phyloP scores from a whole-genome alignment of 176 grass and related monocot species.

The Rhipidocladum racemiflorum region DNA sequence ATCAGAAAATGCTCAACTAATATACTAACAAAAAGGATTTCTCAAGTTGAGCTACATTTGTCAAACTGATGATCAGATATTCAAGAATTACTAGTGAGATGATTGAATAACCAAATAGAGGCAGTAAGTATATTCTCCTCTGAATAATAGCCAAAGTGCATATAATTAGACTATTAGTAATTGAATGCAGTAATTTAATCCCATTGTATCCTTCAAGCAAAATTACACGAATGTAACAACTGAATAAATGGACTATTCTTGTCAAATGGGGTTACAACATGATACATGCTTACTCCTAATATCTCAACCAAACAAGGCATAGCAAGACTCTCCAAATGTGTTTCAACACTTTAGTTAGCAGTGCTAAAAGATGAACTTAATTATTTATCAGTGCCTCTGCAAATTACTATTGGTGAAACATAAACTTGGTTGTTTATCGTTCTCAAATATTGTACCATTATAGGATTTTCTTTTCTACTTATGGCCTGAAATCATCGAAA shows the following conservation, averaged over 20 bases:
- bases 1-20: neutral
- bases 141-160: neutral
- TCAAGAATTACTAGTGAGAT: neutral
- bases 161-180: neutral
- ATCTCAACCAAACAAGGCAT: neutral
- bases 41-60: neutral
- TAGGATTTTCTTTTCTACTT: too few relatives aligned
- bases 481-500: neutral
- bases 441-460: neutral
- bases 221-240: neutral
- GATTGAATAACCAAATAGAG: neutral
- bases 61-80: neutral
- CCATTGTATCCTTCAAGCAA: neutral
- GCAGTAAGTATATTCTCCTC: neutral
- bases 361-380: neutral
- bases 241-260: neutral
- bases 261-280: neutral
- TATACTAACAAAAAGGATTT: neutral
- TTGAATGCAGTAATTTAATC: neutral
- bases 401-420: neutral
- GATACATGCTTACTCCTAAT: neutral
- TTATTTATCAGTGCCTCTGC: neutral
- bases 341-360: neutral
- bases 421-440: neutral
- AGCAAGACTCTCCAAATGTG: neutral